Evolutionary conservation across 1,284 basidiomycete species (phyloP).

Genomic region (Rhizopogon hawkerae): DNA sequence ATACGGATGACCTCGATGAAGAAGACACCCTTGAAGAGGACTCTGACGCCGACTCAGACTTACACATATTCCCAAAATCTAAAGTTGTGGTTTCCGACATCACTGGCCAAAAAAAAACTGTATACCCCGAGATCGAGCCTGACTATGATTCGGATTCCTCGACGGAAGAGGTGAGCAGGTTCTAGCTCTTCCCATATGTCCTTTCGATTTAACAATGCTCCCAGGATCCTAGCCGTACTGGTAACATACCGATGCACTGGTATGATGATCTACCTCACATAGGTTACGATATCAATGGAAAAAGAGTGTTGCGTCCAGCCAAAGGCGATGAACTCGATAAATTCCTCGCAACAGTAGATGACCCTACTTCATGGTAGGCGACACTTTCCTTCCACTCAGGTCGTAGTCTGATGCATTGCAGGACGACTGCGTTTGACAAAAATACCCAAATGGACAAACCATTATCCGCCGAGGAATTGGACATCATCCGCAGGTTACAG

Average conservation of each 20-base stretch:
- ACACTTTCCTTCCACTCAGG: constrained; percentile 1
- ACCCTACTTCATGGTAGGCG: constrained; percentile 79
- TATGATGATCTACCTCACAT: constrained; percentile 99
- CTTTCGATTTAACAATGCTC: constrained; percentile 8
- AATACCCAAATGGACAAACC: constrained; percentile 81
- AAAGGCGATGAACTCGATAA: constrained; percentile 96
- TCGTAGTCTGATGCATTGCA: constrained; percentile 24
- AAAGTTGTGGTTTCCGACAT: constrained; percentile 71
- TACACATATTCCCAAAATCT: constrained; percentile 51
- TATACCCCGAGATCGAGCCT: constrained; percentile 93
- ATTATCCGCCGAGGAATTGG: constrained; percentile 86
- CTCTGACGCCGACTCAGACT: constrained; percentile 27
- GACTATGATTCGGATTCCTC: constrained; percentile 96
- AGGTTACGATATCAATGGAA: constrained; percentile 94
- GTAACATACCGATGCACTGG: constrained; percentile 96
- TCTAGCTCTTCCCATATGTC: constrained; percentile 1
- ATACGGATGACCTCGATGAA: constrained; percentile 21
- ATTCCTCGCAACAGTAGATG: constrained; percentile 91
- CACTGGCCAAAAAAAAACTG: constrained; percentile 81
- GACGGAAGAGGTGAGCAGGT: constrained; percentile 80
- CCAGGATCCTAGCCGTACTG: constrained; percentile 88
- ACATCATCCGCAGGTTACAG: constrained; percentile 89
- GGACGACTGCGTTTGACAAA: constrained; percentile 92
- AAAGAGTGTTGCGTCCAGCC: constrained; percentile 89
- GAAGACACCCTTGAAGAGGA: constrained; percentile 21